These are phyloP conservation scores for Hemileia vastatrix DNA, from an alignment of 1,284 basidiomycete genomes.

Conservation along the genomic window DNA sequence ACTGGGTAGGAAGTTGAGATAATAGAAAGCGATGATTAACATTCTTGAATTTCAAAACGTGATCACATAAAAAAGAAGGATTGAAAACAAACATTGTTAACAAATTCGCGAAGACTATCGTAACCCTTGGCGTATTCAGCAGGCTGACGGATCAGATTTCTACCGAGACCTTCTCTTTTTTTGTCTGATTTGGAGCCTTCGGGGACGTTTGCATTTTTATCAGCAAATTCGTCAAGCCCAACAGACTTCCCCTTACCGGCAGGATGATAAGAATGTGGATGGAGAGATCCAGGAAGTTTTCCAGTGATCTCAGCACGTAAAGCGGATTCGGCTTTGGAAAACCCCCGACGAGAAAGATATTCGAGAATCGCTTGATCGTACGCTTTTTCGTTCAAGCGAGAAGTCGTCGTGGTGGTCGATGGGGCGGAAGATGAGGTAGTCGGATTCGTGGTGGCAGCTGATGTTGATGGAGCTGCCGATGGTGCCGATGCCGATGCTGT, in stretches of 20 bases:
- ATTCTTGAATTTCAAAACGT: slow-evolving; percentile 36
- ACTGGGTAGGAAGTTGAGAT: slow-evolving; percentile 24
- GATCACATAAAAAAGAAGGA: slow-evolving; percentile 67
- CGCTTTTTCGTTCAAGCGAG: too few relatives aligned
- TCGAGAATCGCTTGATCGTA: slow-evolving; percentile 59
- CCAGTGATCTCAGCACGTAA: slow-evolving; percentile 61
- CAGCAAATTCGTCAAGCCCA: slow-evolving; percentile 38
- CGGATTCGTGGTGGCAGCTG: too few relatives aligned
- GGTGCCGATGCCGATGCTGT: too few relatives aligned
- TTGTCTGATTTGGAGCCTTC: slow-evolving; percentile 4
- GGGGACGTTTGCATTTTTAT: slow-evolving; percentile 27
- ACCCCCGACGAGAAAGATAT: slow-evolving; percentile 72
- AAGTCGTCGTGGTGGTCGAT: too few relatives aligned
- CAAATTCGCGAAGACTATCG: slow-evolving; percentile 26
- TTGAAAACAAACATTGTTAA: slow-evolving; percentile 26
- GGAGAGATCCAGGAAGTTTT: slow-evolving; percentile 49
- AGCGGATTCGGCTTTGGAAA: slow-evolving; percentile 63
- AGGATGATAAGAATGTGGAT: slow-evolving; percentile 27
- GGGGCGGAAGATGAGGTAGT: too few relatives aligned
- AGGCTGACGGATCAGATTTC: slow-evolving; percentile 18
- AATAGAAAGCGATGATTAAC: slow-evolving; percentile 6
- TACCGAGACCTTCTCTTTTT: slow-evolving; percentile 21
- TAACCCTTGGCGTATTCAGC: slow-evolving; percentile 26
- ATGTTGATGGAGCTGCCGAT: too few relatives aligned
- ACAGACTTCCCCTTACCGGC: slow-evolving; percentile 38